Percentiles rank a stretch among this genome's conserved stretches.
These are phyloP conservation scores for Setaria viridis DNA, from an alignment of 202 grass and related monocot species.

Conservation along the genomic window DNA sequence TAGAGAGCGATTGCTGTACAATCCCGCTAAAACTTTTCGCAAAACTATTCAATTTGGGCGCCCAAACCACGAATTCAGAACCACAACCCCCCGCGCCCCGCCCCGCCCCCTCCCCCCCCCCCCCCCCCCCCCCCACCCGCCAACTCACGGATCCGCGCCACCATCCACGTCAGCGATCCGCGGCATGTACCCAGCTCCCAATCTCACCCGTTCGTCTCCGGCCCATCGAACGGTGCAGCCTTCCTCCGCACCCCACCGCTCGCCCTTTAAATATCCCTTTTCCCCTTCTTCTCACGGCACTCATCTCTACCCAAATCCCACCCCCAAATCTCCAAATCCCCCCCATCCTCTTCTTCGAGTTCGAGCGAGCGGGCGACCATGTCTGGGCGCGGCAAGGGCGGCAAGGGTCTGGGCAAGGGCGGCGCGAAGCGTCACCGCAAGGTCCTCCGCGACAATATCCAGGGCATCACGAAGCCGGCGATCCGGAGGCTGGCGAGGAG, in stretches of 20 bases:
- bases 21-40: background rate
- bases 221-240: conserved; percentile 33
- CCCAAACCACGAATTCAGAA: background rate
- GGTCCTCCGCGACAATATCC: conserved; percentile 84
- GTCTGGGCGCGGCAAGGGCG: conserved; percentile 74
- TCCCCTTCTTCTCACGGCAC: too few species aligned
- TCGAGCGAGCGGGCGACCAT: conserved; percentile 38
- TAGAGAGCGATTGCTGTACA: background rate
- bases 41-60: background rate
- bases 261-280: background rate
- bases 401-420: conserved; percentile 64
- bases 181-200: background rate
- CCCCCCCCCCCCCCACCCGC: background rate
- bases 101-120: too few species aligned
- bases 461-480: conserved; percentile 65
- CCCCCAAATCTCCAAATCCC: conserved; percentile 16
- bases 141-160: conserved; percentile 39
- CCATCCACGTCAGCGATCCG: conserved; percentile 50
- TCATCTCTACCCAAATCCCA: background rate
- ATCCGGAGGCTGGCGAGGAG: conserved; percentile 63
- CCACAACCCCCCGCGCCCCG: too few species aligned
- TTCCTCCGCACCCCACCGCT: background rate
- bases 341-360: background rate
- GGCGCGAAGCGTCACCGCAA: conserved; percentile 81
- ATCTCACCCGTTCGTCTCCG: background rate